phyloP scores from a whole-genome alignment of 1,284 basidiomycete genomes.

The Ustilago crameri region DNA sequence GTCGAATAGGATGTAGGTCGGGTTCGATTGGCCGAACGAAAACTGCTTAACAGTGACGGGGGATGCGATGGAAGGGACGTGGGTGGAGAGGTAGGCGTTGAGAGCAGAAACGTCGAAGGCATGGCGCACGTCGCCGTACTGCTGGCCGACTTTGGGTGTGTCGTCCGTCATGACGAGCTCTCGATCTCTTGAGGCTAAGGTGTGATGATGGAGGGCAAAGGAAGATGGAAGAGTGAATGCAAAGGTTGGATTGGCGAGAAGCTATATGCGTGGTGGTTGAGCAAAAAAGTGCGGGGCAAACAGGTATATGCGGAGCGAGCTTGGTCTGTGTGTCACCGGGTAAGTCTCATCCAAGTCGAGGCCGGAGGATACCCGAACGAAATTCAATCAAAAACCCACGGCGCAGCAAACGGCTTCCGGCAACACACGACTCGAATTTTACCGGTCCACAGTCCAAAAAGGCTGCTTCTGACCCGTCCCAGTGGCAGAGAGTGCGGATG shows the following conservation, averaged over 20 bases:
- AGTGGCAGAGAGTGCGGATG: too few species aligned
- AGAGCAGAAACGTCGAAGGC: slow-evolving; percentile 42
- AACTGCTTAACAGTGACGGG: slow-evolving; percentile 90
- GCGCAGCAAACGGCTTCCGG: too few species aligned
- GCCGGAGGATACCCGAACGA: too few species aligned
- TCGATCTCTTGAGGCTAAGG: not conserved
- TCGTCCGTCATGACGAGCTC: not conserved
- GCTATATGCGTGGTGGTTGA: too few species aligned
- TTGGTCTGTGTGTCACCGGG: slow-evolving; percentile 11
- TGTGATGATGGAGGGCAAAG: not conserved
- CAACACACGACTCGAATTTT: too few species aligned
- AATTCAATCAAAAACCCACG: too few species aligned
- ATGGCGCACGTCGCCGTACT: slow-evolving; percentile 56
- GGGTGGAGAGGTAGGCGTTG: slow-evolving; percentile 74
- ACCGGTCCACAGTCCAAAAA: too few species aligned
- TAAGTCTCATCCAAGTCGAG: too few species aligned
- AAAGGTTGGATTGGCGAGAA: too few species aligned
- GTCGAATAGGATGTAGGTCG: slow-evolving; percentile 82
- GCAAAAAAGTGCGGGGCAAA: slow-evolving; percentile 14
- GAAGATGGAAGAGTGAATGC: slow-evolving; percentile 1
- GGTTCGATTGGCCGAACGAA: slow-evolving; percentile 80
- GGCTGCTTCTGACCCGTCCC: too few species aligned
- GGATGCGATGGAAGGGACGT: slow-evolving; percentile 74
- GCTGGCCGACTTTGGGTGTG: slow-evolving; percentile 47
- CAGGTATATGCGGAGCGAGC: too few species aligned